Conservation (phyloP, 495 filamentous ascomycete species). For the Tuber borchii region DNA sequence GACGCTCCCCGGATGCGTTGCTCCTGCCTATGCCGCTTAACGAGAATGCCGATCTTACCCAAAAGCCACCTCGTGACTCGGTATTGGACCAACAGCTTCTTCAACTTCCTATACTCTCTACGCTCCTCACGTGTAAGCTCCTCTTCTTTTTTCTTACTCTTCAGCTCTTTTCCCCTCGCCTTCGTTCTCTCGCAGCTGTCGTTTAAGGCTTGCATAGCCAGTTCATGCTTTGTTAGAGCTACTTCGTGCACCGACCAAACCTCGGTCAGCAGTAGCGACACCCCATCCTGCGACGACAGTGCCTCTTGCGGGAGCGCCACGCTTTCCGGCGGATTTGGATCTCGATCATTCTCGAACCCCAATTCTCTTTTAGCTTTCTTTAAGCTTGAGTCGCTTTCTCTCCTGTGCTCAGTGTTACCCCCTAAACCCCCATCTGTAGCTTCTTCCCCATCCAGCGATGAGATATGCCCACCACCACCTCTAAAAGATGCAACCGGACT, state of each 20-base stretch:
- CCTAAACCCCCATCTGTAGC: background rate
- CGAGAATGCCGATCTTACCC: background rate
- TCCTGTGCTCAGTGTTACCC: background rate
- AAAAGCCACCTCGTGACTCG: background rate
- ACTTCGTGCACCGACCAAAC: background rate
- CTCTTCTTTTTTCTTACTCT: background rate
- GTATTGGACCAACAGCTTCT: background rate
- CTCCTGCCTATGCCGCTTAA: background rate
- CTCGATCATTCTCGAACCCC: background rate
- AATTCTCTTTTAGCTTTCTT: background rate
- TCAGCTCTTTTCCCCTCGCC: background rate
- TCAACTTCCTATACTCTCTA: background rate
- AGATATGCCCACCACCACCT: background rate
- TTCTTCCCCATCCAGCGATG: background rate
- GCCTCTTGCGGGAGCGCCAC: background rate
- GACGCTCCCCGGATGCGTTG: background rate
- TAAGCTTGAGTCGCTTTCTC: background rate
- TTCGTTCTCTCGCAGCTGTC: background rate
- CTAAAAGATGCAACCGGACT: background rate
- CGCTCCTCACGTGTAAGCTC: background rate
- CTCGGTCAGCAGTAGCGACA: background rate
- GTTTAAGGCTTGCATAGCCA: background rate
- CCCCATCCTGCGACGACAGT: background rate
- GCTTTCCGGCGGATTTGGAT: background rate
- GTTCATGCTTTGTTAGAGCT: background rate